Evolutionary conservation across 371 early-diverging fungal genomes (phyloP), one percentile per base, ranked within the genome.

Genomic region (Syncephalis fuscata): DNA sequence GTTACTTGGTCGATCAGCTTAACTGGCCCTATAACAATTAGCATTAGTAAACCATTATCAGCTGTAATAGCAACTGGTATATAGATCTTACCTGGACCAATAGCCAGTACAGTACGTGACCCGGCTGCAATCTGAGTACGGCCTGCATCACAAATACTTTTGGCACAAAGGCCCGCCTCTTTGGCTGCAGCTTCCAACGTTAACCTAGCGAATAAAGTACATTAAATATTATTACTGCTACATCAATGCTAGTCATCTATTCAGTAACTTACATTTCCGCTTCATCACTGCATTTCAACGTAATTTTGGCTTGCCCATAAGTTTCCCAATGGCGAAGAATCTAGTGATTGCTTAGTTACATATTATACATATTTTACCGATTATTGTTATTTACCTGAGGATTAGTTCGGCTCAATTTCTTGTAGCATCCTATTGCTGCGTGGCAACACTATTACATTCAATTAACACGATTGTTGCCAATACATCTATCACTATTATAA

Each of bases 111-210:
- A 0, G 99, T 98, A 26, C 82, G 67, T 16, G 96, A 86, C 17
- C 93, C 93, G 21, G 95, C 80, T 7, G 85, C 90, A 51, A 98
- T 91, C 65, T 98, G 99, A 39, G 99, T 99, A 40, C 92, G 68
- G 22, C 99, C 99, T 16, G 99, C 99, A 66, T 98, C 99, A 32
- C 71, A 68, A 45, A 97, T 90, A 47, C 72, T 75, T 52, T 79
- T 70, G 15, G 91, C 84, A 20, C 82, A 75, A 42, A 96, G 61
- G 15, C 85, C 85, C 20, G 69, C 44, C 17, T 65, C 61, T 37
- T 61, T 64, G 0, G 97, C 97, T 49, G 67, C 57, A 1, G 68
- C 67, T 59, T 87, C 76, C 42, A 94, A 53, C 45, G 73, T 62
- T 43, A 88, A 56, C 65, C 87, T 84, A 52, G 37, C 14, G 21